Evolutionary conservation across 805 yeast genomes (phyloP).

Genomic region (Blastobotrys peoriensis): DNA sequence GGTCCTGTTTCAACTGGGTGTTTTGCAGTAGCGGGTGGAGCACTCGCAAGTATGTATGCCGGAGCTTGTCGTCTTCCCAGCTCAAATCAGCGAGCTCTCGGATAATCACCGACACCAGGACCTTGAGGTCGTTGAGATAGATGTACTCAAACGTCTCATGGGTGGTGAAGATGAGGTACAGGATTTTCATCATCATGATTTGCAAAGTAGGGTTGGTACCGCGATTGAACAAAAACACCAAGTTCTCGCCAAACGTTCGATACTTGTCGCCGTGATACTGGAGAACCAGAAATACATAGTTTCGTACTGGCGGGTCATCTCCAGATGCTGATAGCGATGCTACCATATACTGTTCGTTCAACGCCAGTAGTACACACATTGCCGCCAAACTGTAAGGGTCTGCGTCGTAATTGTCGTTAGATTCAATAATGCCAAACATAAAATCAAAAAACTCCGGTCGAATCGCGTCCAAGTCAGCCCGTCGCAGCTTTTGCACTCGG

Average conservation of each 20-base stretch:
- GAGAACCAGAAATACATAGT: slow-evolving; percentile 51
- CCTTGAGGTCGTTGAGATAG: slow-evolving; percentile 79
- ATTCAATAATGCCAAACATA: slow-evolving; percentile 42
- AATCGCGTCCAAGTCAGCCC: slow-evolving; percentile 38
- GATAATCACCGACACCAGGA: slow-evolving; percentile 73
- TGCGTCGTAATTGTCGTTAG: slow-evolving; percentile 24
- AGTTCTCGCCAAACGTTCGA: slow-evolving; percentile 56
- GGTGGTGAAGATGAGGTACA: slow-evolving; percentile 68
- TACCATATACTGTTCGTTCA: slow-evolving; percentile 87
- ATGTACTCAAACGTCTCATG: slow-evolving; percentile 58
- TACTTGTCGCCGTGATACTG: slow-evolving; percentile 39
- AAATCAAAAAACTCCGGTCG: slow-evolving; percentile 42
- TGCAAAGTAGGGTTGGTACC: slow-evolving; percentile 62
- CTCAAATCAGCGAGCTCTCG: slow-evolving; percentile 73
- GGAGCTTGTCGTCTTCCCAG: slow-evolving; percentile 48
- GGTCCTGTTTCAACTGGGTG: slow-evolving; percentile 51
- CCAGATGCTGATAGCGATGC: slow-evolving; percentile 26
- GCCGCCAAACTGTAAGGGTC: slow-evolving; percentile 58
- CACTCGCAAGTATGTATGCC: slow-evolving; percentile 69
- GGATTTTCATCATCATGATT: slow-evolving; percentile 70
- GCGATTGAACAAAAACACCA: slow-evolving; percentile 73
- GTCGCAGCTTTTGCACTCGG: slow-evolving; percentile 41
- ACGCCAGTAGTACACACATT: slow-evolving; percentile 62
- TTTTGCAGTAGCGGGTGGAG: slow-evolving; percentile 63
- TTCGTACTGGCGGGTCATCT: neutral